A percentile compares a stretch with the other conserved stretches of the same genome.
Evolutionary conservation across 2,329 filamentous ascomycete species (phyloP).

Genomic region (Neonectria ditissima): DNA sequence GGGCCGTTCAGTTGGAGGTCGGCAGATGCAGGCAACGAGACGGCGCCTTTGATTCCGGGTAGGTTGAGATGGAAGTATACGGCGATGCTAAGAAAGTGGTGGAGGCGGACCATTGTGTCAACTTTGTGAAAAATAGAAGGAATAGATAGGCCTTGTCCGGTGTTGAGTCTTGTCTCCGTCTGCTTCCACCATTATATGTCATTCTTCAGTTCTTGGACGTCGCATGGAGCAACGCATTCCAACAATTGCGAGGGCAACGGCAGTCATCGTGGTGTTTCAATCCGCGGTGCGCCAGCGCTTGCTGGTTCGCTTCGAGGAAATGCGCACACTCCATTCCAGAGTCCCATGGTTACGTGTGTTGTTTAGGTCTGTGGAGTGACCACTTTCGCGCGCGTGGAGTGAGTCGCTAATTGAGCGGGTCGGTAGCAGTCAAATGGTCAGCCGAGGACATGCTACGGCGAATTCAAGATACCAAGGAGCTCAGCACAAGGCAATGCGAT

Average conservation of each 20-base stretch:
- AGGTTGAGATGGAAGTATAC: slow-evolving; percentile 26
- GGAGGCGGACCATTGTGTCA: slow-evolving; percentile 40
- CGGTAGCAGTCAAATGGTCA: slow-evolving; percentile 6
- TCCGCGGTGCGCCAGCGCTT: slow-evolving; percentile 33
- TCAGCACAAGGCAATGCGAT: not conserved
- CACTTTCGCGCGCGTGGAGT: not conserved
- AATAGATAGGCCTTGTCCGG: slow-evolving; percentile 16
- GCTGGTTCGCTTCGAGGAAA: slow-evolving; percentile 25
- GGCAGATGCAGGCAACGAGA: slow-evolving; percentile 28
- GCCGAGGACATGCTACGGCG: not conserved
- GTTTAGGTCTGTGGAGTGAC: not conserved
- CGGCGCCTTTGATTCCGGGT: slow-evolving; percentile 24
- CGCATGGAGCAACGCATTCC: slow-evolving; percentile 52
- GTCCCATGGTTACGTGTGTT: not conserved
- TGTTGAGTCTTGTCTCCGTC: slow-evolving; percentile 1
- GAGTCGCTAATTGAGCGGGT: slow-evolving; percentile 4
- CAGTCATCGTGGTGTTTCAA: slow-evolving; percentile 38
- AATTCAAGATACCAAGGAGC: not conserved
- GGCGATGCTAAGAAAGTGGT: slow-evolving; percentile 36
- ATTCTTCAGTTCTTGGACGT: slow-evolving; percentile 29
- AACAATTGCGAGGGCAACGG: slow-evolving; percentile 37
- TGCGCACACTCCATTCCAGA: slow-evolving; percentile 34
- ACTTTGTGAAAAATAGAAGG: slow-evolving; percentile 8
- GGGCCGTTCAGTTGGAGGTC: slow-evolving; percentile 24
- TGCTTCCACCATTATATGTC: slow-evolving; percentile 36